A percentile compares a stretch with the other conserved stretches of the same genome.
These are phyloP conservation scores for Podaxis sp. DNA, from an alignment of 768 basidiomycete species.

Conservation along the genomic window DNA sequence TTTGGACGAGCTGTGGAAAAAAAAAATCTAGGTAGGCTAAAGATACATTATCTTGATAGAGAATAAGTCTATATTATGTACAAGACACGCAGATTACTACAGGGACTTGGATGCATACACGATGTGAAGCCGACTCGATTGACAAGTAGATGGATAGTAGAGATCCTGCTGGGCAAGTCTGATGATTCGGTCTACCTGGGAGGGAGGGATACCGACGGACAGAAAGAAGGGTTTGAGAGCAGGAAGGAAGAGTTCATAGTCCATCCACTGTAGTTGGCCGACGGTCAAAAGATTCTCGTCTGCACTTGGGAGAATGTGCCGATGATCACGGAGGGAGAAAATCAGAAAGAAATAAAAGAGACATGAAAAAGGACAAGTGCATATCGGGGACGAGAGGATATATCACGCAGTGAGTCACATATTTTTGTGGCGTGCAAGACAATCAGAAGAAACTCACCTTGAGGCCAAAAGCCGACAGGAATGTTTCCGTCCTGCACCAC, in stretches of 20 bases:
- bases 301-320: constrained; percentile 21
- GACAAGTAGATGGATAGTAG: constrained; percentile 53
- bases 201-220: constrained; percentile 48
- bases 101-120: constrained; percentile 47
- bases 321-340: constrained; percentile 10
- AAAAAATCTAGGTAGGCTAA: constrained; percentile 1
- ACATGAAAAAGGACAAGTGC: neutral
- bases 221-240: constrained; percentile 62
- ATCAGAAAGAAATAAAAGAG: neutral
- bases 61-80: neutral
- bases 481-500: constrained; percentile 55
- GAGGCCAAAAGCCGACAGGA: constrained; percentile 70
- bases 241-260: constrained; percentile 63
- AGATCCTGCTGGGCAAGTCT: constrained; percentile 64
- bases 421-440: neutral
- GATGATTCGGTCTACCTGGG: constrained; percentile 54
- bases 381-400: neutral
- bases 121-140: constrained; percentile 55
- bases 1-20: neutral
- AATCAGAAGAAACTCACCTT: constrained; percentile 36
- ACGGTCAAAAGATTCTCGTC: constrained; percentile 60
- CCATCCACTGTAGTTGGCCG: constrained; percentile 74
- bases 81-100: constrained; percentile 14
- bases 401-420: neutral
- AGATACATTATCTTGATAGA: neutral